phyloP scores from a whole-genome alignment of 2,329 filamentous ascomycete genomes.

The Venturiaceae sp. region DNA sequence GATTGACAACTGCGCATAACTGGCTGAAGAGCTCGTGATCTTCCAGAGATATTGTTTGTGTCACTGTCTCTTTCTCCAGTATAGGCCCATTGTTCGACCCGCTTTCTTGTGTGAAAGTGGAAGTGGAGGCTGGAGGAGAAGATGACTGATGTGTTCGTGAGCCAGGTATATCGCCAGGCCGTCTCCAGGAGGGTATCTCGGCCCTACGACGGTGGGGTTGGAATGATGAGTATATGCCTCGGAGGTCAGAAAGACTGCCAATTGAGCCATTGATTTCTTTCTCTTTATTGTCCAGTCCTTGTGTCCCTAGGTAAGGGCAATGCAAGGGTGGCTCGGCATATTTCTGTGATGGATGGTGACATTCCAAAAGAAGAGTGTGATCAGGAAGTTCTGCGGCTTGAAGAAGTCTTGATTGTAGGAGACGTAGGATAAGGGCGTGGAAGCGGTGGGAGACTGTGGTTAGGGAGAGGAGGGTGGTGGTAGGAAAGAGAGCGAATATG shows the following conservation, averaged over 20 bases:
- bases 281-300: conserved; percentile 41
- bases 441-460: conserved; percentile 53
- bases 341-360: conserved; percentile 63
- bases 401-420: conserved; percentile 56
- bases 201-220: conserved; percentile 46
- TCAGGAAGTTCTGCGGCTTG: conserved; percentile 47
- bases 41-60: conserved; percentile 55
- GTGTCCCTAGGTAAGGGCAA: conserved; percentile 58
- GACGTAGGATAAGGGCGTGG: conserved; percentile 50
- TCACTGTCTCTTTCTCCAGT: conserved; percentile 35
- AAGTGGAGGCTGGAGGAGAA: conserved; percentile 16
- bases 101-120: conserved; percentile 8
- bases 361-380: conserved; percentile 66
- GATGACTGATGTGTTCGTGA: conserved; percentile 28
- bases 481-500: conserved; percentile 30
- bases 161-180: conserved; percentile 37
- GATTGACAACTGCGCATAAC: conserved; percentile 56
- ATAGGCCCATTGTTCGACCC: not conserved
- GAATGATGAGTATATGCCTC: conserved; percentile 60
- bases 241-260: conserved; percentile 38
- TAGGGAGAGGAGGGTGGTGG: conserved; percentile 39
- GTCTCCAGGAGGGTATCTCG: conserved; percentile 20
- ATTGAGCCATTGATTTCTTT: conserved; percentile 21
- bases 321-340: conserved; percentile 58
- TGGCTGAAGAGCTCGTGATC: conserved; percentile 65